A percentile compares a stretch with the other conserved stretches of the same genome.
Evolutionary conservation across 75 land plant genomes (phyloP).

Genomic region (Pinus tabuliformis): DNA sequence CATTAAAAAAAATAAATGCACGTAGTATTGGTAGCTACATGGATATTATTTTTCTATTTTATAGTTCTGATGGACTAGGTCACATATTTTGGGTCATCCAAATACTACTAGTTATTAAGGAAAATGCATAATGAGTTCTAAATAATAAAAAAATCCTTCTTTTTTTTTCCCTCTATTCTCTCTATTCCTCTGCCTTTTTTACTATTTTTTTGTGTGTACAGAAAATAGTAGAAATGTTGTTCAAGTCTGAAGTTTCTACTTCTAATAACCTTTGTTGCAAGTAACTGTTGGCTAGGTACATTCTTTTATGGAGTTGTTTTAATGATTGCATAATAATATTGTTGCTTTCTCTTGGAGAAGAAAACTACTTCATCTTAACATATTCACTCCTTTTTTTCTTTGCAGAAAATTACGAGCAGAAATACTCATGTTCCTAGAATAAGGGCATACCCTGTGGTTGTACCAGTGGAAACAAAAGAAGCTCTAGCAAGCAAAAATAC

Average conservation of each 20-base stretch:
- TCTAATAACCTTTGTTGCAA: not conserved
- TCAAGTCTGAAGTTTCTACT: not conserved
- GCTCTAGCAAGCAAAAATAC: constrained; percentile 66
- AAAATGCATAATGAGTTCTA: not conserved
- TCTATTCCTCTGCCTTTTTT: not conserved
- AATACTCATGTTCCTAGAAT: constrained; percentile 7
- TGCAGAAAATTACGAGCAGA: constrained; percentile 21
- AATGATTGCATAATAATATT: not conserved
- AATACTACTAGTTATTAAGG: no score
- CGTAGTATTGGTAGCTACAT: no score
- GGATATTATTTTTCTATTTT: no score
- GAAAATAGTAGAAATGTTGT: not conserved
- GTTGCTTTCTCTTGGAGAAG: not conserved
- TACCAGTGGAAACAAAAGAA: constrained; percentile 51
- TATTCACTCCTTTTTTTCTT: not conserved
- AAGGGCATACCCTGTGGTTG: constrained; percentile 65
- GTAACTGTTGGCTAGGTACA: not conserved
- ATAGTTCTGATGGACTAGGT: not conserved
- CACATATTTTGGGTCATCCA: not conserved
- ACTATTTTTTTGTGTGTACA: not conserved
- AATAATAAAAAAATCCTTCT: not conserved
- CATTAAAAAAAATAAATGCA: no score
- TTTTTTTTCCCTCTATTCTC: no score
- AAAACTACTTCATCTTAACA: not conserved
- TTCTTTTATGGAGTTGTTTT: not conserved